A percentile compares a stretch with the other conserved stretches of the same genome.
Conservation (phyloP, 2,329 filamentous ascomycete genomes). For the Cytospora paraplurivora region DNA sequence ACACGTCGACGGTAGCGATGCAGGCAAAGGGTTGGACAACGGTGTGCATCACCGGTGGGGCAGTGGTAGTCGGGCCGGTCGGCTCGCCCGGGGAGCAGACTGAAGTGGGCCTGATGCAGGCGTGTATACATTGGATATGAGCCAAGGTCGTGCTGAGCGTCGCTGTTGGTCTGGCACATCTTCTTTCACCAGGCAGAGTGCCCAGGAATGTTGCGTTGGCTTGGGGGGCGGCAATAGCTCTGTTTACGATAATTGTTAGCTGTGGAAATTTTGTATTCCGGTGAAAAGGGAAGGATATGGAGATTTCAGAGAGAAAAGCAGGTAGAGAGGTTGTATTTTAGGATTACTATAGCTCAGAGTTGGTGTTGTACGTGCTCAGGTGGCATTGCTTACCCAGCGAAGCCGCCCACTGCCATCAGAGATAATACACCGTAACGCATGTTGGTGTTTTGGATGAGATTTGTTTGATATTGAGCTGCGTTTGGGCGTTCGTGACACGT, state of each 20-base stretch:
- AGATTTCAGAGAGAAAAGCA: not conserved
- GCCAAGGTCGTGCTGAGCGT: not conserved
- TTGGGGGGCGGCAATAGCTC: constrained; percentile 1
- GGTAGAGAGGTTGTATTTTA: not conserved
- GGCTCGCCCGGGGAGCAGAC: constrained; percentile 11
- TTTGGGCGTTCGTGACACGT: not conserved
- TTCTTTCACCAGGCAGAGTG: too few species aligned
- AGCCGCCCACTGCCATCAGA: not conserved
- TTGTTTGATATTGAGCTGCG: not conserved
- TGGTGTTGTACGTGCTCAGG: too few species aligned
- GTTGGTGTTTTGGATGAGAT: not conserved
- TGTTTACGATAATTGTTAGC: not conserved
- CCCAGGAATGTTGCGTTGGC: too few species aligned
- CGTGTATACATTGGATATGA: not conserved
- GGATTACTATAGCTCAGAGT: not conserved
- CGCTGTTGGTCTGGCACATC: constrained; percentile 3
- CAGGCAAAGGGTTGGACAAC: not conserved
- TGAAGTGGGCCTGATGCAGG: not conserved
- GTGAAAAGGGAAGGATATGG: not conserved
- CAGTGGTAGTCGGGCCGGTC: not conserved
- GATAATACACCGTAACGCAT: not conserved
- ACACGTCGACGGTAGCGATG: constrained; percentile 4
- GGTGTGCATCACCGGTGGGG: not conserved
- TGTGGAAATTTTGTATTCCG: too few species aligned
- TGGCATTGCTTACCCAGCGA: not conserved